Evolutionary conservation across 1,284 basidiomycete genomes (phyloP), one percentile per base, ranked within the genome.

Genomic region (Malassezia psittaci): DNA sequence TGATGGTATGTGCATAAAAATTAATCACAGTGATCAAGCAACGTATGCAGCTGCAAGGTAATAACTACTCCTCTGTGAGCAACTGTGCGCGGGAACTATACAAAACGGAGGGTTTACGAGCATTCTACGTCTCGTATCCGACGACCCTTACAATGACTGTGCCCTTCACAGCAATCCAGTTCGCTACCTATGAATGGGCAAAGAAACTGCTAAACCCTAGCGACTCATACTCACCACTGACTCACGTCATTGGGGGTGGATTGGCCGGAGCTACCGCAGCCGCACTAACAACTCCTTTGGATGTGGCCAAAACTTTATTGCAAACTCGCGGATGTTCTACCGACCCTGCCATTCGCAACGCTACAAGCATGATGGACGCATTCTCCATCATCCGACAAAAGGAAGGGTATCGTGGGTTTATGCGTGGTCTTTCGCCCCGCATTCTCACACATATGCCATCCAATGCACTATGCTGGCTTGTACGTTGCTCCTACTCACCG

Each of bases 41-140:
- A 79, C 84, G 93, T 50, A 96, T 98, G 94, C 93, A 98, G 77
- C 81, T 98, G 56, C 88, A 90, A 76, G 83, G 87, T 72, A 96
- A 91, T 10, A 80, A 85, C 68, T 89, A 90, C 77, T 85, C 85
- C 52, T 88, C 86, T 39, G 87, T 94, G 37, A 73, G 84, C 63
- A 82, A 82, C 24, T 91, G 90, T 69, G 88, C 91, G 54, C 81
- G 80, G 12, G 83, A 83, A 13, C 85, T 99, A 47, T 90, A 90
- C 78, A 81, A 78, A 51, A 83, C 78, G 51, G 94, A 99, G 77
- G 94, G 94, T 38, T 76, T 96, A 36, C 72, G 80, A 32, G 93
- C 94, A 6, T 98, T 99, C 80, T 99, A 96, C 77, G 84, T 98
- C 57, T 98, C 93, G 11, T 98, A 98, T 77, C 94, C 94, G 5